Base-by-base conservation (phyloP, 83 land plant genomes). In the Thuja plicata region DNA sequence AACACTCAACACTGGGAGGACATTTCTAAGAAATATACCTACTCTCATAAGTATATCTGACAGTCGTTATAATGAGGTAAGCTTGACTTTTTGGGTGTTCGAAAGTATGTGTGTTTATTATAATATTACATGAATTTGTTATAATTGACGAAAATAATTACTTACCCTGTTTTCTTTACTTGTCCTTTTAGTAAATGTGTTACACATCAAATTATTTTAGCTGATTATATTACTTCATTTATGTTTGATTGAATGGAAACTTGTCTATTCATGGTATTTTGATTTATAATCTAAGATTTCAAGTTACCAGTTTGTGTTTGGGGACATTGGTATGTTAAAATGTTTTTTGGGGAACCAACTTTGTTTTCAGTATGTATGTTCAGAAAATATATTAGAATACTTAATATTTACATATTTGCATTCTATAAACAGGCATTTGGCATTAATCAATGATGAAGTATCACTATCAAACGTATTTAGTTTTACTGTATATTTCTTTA, bases 51-150 rank as follows among this genome's bases (percentile, higher is more conserved):
- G 32, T 9, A 8, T 84, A 30, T 52, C 86, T 21, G 46, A 37
- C 11, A 52, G 52, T 52, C 86, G 54, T 84, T 84, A 84, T 52
- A 84, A 84, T 32, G 60, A 84, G 86, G 86, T 84, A 52, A 84
- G 19, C 11, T 30, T 84, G 15, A 50, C 34, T 84, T 35, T 52
- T 9, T 13, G 55, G 62, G 35, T 52, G 86, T 84, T 84, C 15
- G 11, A 84, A 84, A 52, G 3, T 8, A 52, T 21, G 40, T 40
- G 8, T 8, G 38, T 34, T 78, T 34, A 0, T 74, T 30, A 8
- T 32, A 83, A 38, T 45, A 45, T 83, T 83, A 27, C 85, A 19
- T 83, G 13, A 48, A 83, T 38, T 83, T 10, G 50, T 82, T 24
- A 13, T 41, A 43, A 24, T 21, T 45, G 50, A 45, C 40, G n/a